Evolutionary conservation across 1,284 basidiomycete species (phyloP).

Genomic region (Ceratobasidium sp.): DNA sequence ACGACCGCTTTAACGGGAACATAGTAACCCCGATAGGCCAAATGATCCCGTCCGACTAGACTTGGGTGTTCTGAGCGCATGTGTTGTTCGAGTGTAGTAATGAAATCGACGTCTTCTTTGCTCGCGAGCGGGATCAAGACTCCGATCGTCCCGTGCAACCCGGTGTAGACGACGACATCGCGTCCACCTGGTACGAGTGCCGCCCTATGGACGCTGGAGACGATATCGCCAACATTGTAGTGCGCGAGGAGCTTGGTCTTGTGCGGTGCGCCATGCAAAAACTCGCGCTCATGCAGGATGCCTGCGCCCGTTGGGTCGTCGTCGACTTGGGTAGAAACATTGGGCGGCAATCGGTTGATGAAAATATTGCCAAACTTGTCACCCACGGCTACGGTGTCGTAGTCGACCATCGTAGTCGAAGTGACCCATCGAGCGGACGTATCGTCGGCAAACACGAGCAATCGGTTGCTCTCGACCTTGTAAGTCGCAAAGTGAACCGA

Average conservation of each 20-base stretch:
- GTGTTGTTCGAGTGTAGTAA: conserved; percentile 94
- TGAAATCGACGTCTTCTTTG: conserved; percentile 97
- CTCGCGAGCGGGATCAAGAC: conserved; percentile 94
- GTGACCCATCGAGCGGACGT: conserved; percentile 90
- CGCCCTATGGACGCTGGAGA: conserved; percentile 90
- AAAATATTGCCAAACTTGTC: conserved; percentile 99
- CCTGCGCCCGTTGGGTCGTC: conserved; percentile 97
- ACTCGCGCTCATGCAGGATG: conserved; percentile 92
- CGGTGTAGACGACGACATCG: conserved; percentile 92
- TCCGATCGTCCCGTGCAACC: conserved; percentile 92
- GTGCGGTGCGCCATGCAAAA: conserved; percentile 95
- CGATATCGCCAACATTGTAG: conserved; percentile 92
- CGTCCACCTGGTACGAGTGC: conserved; percentile 93
- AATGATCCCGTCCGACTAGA: conserved; percentile 90
- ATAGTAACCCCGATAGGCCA: conserved; percentile 93
- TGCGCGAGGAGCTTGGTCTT: conserved; percentile 90
- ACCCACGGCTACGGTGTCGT: conserved; percentile 90
- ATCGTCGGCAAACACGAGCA: conserved; percentile 96
- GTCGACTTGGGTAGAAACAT: conserved; percentile 89
- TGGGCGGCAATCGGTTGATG: conserved; percentile 85
- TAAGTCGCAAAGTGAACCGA: conserved; percentile 91
- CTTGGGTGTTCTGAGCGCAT: conserved; percentile 88
- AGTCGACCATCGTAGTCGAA: conserved; percentile 90
- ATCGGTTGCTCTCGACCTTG: conserved; percentile 91
- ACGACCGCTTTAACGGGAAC: conserved; percentile 91